phyloP scores from a whole-genome alignment of 1,139 yeast genomes.

The Kodamaea ohmeri region DNA sequence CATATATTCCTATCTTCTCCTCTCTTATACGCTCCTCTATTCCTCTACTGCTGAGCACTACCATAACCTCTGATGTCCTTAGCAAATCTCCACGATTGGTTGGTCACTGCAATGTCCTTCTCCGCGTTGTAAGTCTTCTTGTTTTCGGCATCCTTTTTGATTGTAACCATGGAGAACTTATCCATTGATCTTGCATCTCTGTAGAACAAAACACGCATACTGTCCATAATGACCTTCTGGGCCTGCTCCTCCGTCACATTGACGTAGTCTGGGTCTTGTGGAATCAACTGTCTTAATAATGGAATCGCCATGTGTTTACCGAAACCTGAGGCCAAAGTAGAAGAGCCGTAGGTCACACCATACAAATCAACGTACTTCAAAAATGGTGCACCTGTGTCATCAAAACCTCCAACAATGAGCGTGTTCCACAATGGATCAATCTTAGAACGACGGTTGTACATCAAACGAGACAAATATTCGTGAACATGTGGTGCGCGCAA shows the following conservation, averaged over 20 bases:
- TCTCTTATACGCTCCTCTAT: background rate
- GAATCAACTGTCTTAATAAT: conserved; percentile 78
- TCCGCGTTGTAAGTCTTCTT: conserved; percentile 26
- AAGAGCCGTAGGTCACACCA: conserved; percentile 88
- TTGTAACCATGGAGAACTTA: conserved; percentile 78
- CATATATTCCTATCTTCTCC: background rate
- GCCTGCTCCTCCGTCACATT: conserved; percentile 75
- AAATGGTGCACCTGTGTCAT: conserved; percentile 63
- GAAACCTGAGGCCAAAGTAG: conserved; percentile 92
- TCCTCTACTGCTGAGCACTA: conserved; percentile 38
- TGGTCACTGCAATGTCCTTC: conserved; percentile 61
- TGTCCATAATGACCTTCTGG: conserved; percentile 66
- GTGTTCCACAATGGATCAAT: conserved; percentile 98
- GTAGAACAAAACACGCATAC: conserved; percentile 93
- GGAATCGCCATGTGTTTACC: conserved; percentile 96
- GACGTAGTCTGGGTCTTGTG: conserved; percentile 70
- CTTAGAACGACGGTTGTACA: conserved; percentile 85
- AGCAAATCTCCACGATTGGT: conserved; percentile 93
- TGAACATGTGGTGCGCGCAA: conserved; percentile 85
- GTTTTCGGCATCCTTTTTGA: conserved; percentile 43
- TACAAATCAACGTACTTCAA: conserved; percentile 84
- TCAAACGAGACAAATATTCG: conserved; percentile 78
- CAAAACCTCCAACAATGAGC: conserved; percentile 83
- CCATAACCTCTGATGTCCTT: conserved; percentile 88
- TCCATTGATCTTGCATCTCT: conserved; percentile 95